Conservation (phyloP, 75 land plant genomes). For the Larix kaempferi region DNA sequence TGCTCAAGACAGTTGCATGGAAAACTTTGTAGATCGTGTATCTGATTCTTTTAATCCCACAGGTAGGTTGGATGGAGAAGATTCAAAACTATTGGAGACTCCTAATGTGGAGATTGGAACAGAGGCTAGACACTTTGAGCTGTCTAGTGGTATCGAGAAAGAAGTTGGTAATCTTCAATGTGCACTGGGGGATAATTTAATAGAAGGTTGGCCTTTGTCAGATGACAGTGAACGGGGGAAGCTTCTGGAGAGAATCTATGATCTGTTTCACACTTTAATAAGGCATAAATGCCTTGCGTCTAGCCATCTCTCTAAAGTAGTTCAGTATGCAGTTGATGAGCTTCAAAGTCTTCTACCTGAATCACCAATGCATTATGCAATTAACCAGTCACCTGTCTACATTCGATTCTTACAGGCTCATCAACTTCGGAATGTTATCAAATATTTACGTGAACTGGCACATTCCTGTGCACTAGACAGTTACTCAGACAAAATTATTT, state of each 20-base stretch:
- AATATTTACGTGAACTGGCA: conserved; percentile 69
- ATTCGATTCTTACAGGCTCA: conserved; percentile 64
- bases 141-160: neutral
- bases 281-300: conserved; percentile 61
- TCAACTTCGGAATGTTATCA: conserved; percentile 64
- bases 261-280: conserved; percentile 43
- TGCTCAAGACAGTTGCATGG: conserved; percentile 10
- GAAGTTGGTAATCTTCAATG: conserved; percentile 6
- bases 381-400: conserved; percentile 61
- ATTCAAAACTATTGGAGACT: neutral
- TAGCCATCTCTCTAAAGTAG: conserved; percentile 68
- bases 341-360: conserved; percentile 55
- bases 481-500: conserved; percentile 35
- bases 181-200: neutral
- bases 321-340: conserved; percentile 65
- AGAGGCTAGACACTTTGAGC: neutral
- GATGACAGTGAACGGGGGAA: conserved; percentile 64
- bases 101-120: neutral
- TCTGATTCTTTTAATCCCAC: neutral
- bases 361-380: conserved; percentile 30
- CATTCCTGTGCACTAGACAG: conserved; percentile 62
- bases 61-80: neutral
- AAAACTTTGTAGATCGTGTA: conserved; percentile 31
- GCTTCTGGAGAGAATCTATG: conserved; percentile 68
- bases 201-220: conserved; percentile 45